Base-by-base conservation (phyloP, 345 rosid genomes). In the Eucalyptus pauciflora region DNA sequence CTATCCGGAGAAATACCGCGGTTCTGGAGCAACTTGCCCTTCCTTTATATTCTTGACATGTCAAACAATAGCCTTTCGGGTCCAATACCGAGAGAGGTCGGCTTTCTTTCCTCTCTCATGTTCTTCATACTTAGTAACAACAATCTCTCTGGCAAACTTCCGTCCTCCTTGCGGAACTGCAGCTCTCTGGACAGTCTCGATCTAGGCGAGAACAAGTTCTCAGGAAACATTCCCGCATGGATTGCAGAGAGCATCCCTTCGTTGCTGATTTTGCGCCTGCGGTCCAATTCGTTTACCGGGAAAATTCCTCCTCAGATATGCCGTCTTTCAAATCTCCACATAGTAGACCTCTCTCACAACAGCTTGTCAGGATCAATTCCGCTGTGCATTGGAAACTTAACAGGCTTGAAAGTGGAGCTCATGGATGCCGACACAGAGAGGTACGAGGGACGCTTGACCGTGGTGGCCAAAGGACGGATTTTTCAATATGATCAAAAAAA, bases 1-100 rank as follows among this genome's bases (percentile, higher is more conserved):
- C 29, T 76, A 41, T 76, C 83, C 2, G 83, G 48, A 20, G 48
- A 41, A 20, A 76, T 76, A 76, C 83, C 48, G 0, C 15, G 15
- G 29, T 41, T 76, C 48, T 37, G 83, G 83, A 76, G 48, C 48
- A 76, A 41, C 83, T 76, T 76, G 9, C 24, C 83, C 46, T 10
- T 76, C 27, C 48, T 76, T 0, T 41, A 18, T 20, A 41, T 76
- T 76, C 83, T 76, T 4, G 83, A 76, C 83, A 76, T 76, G 83
- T 20, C 29, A 25, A 76, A 76, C 27, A 76, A 76, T 10, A 10
- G 83, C 83, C 83, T 76, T 37, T 76, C 0, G 8, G 29, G 83
- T 3, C 90, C 87, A 56, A 92, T 93, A 48, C 95, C 94, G 3
- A 76, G 83, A 1, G 83, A 76, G 83, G 48, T 76, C 1, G 2